Evolutionary conservation across 164 flowering plant genomes (phyloP).

Genomic region (Vitis cinerea): DNA sequence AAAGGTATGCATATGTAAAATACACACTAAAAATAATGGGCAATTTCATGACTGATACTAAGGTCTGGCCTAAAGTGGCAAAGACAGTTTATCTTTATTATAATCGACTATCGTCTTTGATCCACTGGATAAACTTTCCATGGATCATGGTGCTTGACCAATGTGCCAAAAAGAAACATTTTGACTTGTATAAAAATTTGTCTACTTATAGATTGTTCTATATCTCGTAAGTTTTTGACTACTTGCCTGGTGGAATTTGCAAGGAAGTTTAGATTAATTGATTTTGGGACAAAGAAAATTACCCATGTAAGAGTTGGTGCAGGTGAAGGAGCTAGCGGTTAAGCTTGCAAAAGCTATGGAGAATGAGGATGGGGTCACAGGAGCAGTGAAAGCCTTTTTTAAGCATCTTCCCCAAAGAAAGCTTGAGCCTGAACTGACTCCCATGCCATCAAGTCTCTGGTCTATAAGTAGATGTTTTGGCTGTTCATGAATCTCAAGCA

Average conservation of each 20-base stretch:
- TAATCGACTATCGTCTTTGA: too few relatives aligned
- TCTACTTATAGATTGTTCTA: too few relatives aligned
- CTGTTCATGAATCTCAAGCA: slow-evolving; percentile 46
- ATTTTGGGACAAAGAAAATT: not conserved
- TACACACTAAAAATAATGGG: too few relatives aligned
- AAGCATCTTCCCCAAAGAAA: slow-evolving; percentile 74
- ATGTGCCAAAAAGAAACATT: too few relatives aligned
- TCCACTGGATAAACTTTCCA: too few relatives aligned
- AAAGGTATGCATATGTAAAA: too few relatives aligned
- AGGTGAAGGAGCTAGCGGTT: slow-evolving; percentile 85
- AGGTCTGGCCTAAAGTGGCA: too few relatives aligned
- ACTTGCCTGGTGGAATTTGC: not conserved
- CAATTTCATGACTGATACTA: too few relatives aligned
- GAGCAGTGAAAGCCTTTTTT: slow-evolving; percentile 94
- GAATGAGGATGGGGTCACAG: slow-evolving; percentile 90
- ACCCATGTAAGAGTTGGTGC: slow-evolving; percentile 10
- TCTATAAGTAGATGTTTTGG: slow-evolving; percentile 63
- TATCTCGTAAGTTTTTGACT: too few relatives aligned
- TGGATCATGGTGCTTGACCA: too few relatives aligned
- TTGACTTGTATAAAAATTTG: too few relatives aligned
- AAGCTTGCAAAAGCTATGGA: slow-evolving; percentile 85
- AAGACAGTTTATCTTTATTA: too few relatives aligned
- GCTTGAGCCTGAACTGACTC: slow-evolving; percentile 27
- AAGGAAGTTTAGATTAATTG: not conserved
- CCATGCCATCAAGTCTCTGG: slow-evolving; percentile 39